A percentile compares a stretch with the other conserved stretches of the same genome.
Evolutionary conservation across 2,329 filamentous ascomycete genomes (phyloP).

Genomic region (Furcasterigmium furcatum): DNA sequence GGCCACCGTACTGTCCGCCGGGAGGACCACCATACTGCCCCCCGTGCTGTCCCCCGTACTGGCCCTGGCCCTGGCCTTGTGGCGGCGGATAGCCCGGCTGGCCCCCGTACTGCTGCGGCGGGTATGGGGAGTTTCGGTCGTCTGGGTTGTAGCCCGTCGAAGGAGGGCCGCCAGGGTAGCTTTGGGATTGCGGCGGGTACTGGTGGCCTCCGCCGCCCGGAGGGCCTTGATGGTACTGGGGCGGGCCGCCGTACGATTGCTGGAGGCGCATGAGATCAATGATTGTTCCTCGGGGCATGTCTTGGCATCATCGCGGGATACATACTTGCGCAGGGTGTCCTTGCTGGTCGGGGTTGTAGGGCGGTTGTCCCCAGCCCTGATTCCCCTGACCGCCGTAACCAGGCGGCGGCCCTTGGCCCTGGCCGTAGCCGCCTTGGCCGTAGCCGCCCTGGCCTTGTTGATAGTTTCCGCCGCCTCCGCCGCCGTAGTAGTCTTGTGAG

Average conservation of each 20-base stretch:
- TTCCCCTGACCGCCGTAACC: conserved; percentile 13
- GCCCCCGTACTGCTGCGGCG: conserved; percentile 14
- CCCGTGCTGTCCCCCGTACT: conserved; percentile 11
- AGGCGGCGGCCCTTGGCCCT: conserved; percentile 12
- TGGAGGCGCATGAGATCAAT: conserved; percentile 4
- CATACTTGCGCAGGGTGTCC: conserved; percentile 20
- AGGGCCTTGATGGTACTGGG: conserved; percentile 5
- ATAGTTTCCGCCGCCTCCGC: conserved; percentile 16
- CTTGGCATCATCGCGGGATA: background rate
- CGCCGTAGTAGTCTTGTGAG: conserved; percentile 33
- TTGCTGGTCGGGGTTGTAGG: conserved; percentile 17
- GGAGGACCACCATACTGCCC: no score
- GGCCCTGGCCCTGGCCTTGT: conserved; percentile 6
- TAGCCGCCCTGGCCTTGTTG: conserved; percentile 13
- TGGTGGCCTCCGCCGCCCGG: conserved; percentile 12
- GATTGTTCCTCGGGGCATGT: no score
- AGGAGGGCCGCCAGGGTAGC: conserved; percentile 11
- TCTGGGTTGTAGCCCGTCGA: conserved; percentile 27
- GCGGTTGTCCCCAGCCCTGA: conserved; percentile 17
- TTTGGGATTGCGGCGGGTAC: conserved; percentile 17
- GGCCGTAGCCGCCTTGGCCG: conserved; percentile 15
- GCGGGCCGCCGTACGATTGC: conserved; percentile 7
- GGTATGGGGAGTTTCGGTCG: conserved; percentile 16
- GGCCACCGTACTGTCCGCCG: conserved; percentile 17
- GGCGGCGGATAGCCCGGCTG: conserved; percentile 13